phyloP scores from a whole-genome alignment of 345 rosid species.

The Moricandia arvensis region DNA sequence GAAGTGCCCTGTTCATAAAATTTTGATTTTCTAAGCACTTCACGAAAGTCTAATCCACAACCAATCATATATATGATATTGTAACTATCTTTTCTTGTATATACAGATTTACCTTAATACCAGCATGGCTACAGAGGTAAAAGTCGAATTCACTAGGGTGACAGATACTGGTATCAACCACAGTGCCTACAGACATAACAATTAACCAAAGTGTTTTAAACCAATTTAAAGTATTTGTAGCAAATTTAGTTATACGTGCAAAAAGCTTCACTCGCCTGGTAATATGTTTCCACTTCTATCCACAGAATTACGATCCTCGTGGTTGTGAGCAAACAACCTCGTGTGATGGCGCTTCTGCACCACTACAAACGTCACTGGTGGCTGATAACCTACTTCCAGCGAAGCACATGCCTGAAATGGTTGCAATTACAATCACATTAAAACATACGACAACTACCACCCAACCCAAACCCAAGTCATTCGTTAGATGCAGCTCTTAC shows the following conservation, averaged over 20 bases:
- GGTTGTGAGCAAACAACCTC: slow-evolving; percentile 84
- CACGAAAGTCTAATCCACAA: not conserved
- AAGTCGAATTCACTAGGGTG: slow-evolving; percentile 98
- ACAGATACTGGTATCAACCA: slow-evolving; percentile 93
- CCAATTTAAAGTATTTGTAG: not conserved
- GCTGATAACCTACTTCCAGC: slow-evolving; percentile 91
- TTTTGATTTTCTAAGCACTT: not conserved
- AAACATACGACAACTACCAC: not conserved
- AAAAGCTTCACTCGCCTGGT: slow-evolving; percentile 63
- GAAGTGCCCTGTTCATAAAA: slow-evolving; percentile 67
- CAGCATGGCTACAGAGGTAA: slow-evolving; percentile 95
- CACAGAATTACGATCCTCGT: slow-evolving; percentile 62
- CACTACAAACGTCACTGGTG: slow-evolving; percentile 94
- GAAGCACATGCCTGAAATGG: slow-evolving; percentile 81
- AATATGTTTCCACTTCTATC: slow-evolving; percentile 89
- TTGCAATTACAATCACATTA: not conserved
- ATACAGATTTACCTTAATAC: slow-evolving; percentile 63
- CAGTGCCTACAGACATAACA: slow-evolving; percentile 58
- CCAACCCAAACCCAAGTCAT: not conserved
- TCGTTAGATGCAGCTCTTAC: slow-evolving; percentile 32
- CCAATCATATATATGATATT: not conserved
- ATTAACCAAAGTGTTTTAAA: not conserved
- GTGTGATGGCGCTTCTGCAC: slow-evolving; percentile 99
- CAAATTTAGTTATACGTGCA: not conserved
- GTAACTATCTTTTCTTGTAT: too few relatives aligned